Conservation (phyloP, 2,329 filamentous ascomycete species). For the Aspergillus transmontanensis region DNA sequence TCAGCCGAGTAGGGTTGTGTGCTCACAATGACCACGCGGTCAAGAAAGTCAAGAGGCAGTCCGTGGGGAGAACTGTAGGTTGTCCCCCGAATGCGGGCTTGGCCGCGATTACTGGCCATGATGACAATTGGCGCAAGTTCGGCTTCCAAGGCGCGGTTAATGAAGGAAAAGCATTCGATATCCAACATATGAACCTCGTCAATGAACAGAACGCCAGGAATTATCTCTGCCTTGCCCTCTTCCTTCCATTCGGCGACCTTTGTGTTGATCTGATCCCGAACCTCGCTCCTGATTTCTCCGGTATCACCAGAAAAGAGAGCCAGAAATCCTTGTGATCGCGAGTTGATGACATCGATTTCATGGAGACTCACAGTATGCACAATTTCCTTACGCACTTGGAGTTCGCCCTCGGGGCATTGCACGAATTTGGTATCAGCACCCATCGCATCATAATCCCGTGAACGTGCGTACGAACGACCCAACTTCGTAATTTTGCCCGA, state of each 20-base stretch:
- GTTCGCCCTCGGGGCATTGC: constrained; percentile 94
- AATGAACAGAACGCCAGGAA: constrained; percentile 95
- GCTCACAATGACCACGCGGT: constrained; percentile 94
- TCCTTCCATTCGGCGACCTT: constrained; percentile 99
- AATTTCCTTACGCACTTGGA: constrained; percentile 95
- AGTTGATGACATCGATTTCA: constrained; percentile 99
- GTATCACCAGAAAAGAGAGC: constrained; percentile 98
- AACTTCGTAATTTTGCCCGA: constrained; percentile 98
- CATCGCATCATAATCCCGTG: constrained; percentile 98
- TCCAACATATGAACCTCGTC: constrained; percentile 99
- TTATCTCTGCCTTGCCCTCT: constrained; percentile 97
- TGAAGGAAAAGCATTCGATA: constrained; percentile 98
- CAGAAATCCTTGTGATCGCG: constrained; percentile 94
- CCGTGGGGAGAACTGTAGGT: constrained; percentile 93
- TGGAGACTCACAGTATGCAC: constrained; percentile 96
- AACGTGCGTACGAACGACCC: constrained; percentile 89
- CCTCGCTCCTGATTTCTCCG: constrained; percentile 94
- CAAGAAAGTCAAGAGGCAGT: constrained; percentile 90
- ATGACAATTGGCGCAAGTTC: constrained; percentile 96
- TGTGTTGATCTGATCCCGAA: constrained; percentile 97
- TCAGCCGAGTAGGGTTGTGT: constrained; percentile 81
- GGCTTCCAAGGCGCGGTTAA: constrained; percentile 94
- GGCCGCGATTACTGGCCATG: constrained; percentile 96
- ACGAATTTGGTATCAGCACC: constrained; percentile 97
- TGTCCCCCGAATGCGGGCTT: constrained; percentile 88